These are phyloP conservation scores for Globisporangium nodosum DNA, from an alignment of 352 stramenopile genomes.

Conservation along the genomic window DNA sequence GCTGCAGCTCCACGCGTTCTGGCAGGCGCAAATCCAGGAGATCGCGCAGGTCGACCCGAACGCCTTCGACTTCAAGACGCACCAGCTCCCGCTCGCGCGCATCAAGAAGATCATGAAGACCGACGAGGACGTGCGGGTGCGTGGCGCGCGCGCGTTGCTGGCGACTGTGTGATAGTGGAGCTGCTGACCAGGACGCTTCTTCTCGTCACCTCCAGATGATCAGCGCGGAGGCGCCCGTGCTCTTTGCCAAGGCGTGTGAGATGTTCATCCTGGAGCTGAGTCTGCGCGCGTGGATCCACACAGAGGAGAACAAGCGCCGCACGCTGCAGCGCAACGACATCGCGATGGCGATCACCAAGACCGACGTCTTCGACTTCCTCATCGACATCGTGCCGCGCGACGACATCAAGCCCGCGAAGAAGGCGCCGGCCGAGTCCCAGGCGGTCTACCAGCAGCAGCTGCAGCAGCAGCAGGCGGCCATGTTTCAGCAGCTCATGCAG, in stretches of 20 bases:
- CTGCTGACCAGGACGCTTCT: no score
- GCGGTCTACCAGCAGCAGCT: constrained; percentile 84
- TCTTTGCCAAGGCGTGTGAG: constrained; percentile 94
- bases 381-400: constrained; percentile 89
- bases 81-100: constrained; percentile 88
- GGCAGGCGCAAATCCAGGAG: constrained; percentile 84
- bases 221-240: constrained; percentile 87
- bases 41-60: constrained; percentile 86
- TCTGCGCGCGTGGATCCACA: constrained; percentile 86
- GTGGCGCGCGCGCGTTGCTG: background rate
- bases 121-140: constrained; percentile 88
- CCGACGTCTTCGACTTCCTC: constrained; percentile 90
- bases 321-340: constrained; percentile 91
- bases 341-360: constrained; percentile 87
- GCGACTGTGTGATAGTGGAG: background rate
- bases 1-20: constrained; percentile 82
- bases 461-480: constrained; percentile 83
- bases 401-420: constrained; percentile 85
- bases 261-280: constrained; percentile 93
- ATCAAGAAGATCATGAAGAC: constrained; percentile 97
- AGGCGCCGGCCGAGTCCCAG: constrained; percentile 67
- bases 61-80: constrained; percentile 84
- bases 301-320: constrained; percentile 90
- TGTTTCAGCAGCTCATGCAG: constrained; percentile 86
- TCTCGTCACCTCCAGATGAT: constrained; percentile 75